phyloP scores from a whole-genome alignment of 345 rosid genomes.

The Pugionium dolabratum region DNA sequence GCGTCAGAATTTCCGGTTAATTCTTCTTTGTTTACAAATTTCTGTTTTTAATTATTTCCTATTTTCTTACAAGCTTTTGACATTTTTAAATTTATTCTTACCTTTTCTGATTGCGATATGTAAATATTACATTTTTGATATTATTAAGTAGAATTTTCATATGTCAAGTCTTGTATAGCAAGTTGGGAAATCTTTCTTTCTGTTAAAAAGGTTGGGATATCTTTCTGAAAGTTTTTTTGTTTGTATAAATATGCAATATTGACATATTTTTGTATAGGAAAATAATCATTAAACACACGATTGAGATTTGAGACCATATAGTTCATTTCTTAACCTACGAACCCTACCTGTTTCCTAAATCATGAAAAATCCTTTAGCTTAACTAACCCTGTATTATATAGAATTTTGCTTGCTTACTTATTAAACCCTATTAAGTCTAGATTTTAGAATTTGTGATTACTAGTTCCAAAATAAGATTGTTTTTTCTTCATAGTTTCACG shows the following conservation, averaged over 20 bases:
- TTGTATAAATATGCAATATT: slow-evolving; percentile 22
- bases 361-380: slow-evolving; percentile 5
- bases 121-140: slow-evolving; percentile 20
- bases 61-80: slow-evolving; percentile 10
- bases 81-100: not conserved
- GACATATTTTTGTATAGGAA: slow-evolving; percentile 22
- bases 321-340: slow-evolving; percentile 11
- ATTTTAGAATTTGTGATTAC: slow-evolving; percentile 2
- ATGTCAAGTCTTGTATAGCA: slow-evolving; percentile 29
- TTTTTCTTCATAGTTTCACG: slow-evolving; percentile 36
- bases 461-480: slow-evolving; percentile 33
- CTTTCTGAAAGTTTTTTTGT: not conserved
- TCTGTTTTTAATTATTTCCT: slow-evolving; percentile 19
- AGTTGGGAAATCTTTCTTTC: slow-evolving; percentile 8
- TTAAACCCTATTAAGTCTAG: slow-evolving; percentile 1
- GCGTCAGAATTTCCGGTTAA: slow-evolving; percentile 32
- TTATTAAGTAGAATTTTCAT: slow-evolving; percentile 11
- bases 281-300: slow-evolving; percentile 18
- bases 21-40: slow-evolving; percentile 25
- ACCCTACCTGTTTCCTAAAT: slow-evolving; percentile 22
- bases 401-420: not conserved
- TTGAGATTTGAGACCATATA: slow-evolving; percentile 33
- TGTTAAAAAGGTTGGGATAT: not conserved
- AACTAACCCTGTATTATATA: slow-evolving; percentile 3
- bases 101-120: not conserved